Evolutionary conservation across 495 filamentous ascomycete species (phyloP), one percentile per base, ranked within the genome.

Genomic region (Penicillium taxi): DNA sequence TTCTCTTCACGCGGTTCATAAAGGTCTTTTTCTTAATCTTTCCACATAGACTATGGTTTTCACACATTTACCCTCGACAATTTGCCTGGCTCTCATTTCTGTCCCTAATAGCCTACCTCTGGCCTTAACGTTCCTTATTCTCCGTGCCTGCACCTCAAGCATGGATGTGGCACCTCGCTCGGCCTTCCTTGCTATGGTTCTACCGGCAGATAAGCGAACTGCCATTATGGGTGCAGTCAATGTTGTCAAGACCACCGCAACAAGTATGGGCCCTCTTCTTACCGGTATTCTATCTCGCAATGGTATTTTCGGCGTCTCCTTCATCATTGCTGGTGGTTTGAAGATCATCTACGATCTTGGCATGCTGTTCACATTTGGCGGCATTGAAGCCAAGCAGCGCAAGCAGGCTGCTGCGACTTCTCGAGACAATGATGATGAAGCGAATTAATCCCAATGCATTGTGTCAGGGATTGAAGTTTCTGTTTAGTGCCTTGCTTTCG

Each of bases 81-180:
- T 87, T 29, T 80, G 81, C 39, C 74, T 91, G 1, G 62, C 78
- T 8, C 49, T 89, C 18, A 80, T 93, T 35, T 77, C 82, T 0
- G 45, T 83, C 11, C 76, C 81, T 1, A 53, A 55, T 19, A 61
- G 56, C 17, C 60, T 80, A 9, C 67, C 65, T 17, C 40, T 83
- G 14, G 65, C 78, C 2, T 66, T 81, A 28, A 69, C 64, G 2
- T 75, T 89, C 27, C 63, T 89, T 9, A 59, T 86, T 19, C 61
- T 90, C n/a, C 74, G 86, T 8, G 72, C 82, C 0, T 76, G 75
- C 25, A 67, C 78, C 7, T 77, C 81, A 47, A 81, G 69, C 45
- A 91, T 91, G 85, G 86, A 94, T 48, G 76, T 82, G 41, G 84
- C 83, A 0, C 86, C 87, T 0, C 74, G 85, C 2, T 74, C 81